These are phyloP conservation scores for Mucor circinelloides DNA, from an alignment of 371 early-diverging fungal genomes.

Conservation along the genomic window DNA sequence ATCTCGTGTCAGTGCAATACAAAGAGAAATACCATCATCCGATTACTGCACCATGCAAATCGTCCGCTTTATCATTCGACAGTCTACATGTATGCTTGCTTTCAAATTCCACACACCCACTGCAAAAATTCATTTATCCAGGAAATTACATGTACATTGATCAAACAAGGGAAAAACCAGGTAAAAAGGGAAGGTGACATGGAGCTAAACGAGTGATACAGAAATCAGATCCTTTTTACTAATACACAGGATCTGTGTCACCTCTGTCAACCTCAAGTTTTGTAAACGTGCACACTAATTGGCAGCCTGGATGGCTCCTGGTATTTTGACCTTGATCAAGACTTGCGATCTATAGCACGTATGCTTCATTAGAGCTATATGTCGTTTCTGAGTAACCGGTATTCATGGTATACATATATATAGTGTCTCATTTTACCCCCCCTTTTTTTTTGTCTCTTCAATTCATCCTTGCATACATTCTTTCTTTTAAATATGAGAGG, in stretches of 20 bases:
- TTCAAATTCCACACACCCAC: neutral
- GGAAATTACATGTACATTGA: neutral
- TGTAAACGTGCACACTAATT: neutral
- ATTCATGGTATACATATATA: neutral
- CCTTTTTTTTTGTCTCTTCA: neutral
- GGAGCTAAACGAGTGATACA: neutral
- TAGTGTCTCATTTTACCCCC: neutral
- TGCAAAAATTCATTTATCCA: neutral
- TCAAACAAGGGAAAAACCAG: neutral
- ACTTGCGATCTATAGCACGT: neutral
- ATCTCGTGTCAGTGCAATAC: neutral
- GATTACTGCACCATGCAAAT: neutral
- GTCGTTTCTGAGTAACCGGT: neutral
- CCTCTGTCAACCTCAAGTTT: neutral
- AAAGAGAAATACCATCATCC: neutral
- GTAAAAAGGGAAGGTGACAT: neutral
- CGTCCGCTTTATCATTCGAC: neutral
- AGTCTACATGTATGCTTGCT: neutral
- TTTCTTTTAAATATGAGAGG: constrained; percentile 16
- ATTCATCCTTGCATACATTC: neutral
- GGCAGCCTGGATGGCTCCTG: neutral
- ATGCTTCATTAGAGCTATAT: neutral
- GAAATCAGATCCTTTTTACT: neutral
- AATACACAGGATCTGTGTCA: neutral
- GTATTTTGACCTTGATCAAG: neutral